These are phyloP conservation scores for Powellomyces hirtus DNA, from an alignment of 192 early-diverging fungal species.

Conservation along the genomic window DNA sequence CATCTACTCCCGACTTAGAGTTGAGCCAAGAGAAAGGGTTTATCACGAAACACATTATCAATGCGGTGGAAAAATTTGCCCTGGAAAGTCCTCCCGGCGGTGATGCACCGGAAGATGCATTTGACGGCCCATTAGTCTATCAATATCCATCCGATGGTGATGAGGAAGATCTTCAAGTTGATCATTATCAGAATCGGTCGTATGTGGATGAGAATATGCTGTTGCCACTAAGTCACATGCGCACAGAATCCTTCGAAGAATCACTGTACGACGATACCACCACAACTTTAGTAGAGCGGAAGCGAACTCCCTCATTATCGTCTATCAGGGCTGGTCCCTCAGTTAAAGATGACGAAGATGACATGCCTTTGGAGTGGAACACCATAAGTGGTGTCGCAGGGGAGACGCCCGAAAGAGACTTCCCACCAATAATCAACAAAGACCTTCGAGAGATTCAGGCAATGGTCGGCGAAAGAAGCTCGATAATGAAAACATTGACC, in stretches of 20 bases:
- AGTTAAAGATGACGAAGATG: constrained; percentile 57
- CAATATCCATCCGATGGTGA: constrained; percentile 4
- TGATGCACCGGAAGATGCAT: not conserved
- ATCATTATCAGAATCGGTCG: not conserved
- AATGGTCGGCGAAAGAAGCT: constrained; percentile 47
- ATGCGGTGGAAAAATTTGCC: not conserved
- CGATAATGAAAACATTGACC: constrained; percentile 74
- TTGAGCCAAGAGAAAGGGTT: not conserved
- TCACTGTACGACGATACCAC: not conserved
- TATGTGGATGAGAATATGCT: not conserved
- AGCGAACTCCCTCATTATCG: constrained; percentile 4
- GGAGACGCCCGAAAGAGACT: constrained; percentile 38
- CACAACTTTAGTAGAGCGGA: not conserved
- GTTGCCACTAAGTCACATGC: not conserved
- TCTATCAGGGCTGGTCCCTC: constrained; percentile 19
- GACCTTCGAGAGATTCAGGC: not conserved
- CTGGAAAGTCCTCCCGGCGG: constrained; percentile 7
- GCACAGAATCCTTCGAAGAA: not conserved
- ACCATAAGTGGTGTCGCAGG: constrained; percentile 37
- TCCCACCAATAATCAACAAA: not conserved
- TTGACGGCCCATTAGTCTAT: constrained; percentile 5
- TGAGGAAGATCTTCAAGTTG: not conserved
- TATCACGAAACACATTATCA: not conserved
- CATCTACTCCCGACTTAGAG: not conserved
- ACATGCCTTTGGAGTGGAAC: constrained; percentile 45